Percentiles rank a stretch among this genome's conserved stretches.
phyloP scores from a whole-genome alignment of 1,139 yeast genomes.

The Diutina mesorugosa region DNA sequence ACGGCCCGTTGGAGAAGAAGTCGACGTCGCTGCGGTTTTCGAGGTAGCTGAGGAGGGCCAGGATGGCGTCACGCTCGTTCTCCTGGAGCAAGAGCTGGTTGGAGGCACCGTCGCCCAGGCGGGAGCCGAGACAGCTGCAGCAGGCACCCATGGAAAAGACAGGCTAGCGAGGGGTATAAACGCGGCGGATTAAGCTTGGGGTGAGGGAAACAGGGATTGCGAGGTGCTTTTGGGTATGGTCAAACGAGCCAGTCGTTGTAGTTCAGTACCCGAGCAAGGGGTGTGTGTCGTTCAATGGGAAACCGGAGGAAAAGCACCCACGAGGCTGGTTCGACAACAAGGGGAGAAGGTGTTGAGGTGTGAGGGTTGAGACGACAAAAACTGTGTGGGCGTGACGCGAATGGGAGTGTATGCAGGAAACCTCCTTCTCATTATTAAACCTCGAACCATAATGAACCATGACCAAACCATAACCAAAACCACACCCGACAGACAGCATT shows the following conservation, averaged over 20 bases:
- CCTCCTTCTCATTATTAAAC: not conserved
- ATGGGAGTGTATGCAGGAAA: not conserved
- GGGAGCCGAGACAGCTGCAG: constrained; percentile 42
- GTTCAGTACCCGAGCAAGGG: not conserved
- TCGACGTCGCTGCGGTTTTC: constrained; percentile 82
- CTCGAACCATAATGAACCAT: too few relatives aligned
- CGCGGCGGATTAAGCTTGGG: not conserved
- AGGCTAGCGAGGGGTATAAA: not conserved
- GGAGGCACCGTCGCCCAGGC: constrained; percentile 32
- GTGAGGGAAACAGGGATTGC: not conserved
- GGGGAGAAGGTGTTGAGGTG: not conserved
- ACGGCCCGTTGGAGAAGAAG: constrained; percentile 83
- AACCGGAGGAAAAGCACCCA: not conserved
- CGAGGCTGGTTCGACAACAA: not conserved
- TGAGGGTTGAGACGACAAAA: not conserved
- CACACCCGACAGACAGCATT: too few relatives aligned
- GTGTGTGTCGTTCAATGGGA: not conserved
- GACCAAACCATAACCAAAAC: too few relatives aligned
- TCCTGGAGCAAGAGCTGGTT: constrained; percentile 84
- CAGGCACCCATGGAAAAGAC: constrained; percentile 45
- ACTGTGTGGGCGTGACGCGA: not conserved
- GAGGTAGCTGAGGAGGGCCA: constrained; percentile 74
- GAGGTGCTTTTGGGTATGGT: too few relatives aligned
- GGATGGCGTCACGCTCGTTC: constrained; percentile 92
- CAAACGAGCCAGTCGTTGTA: not conserved